Base-by-base conservation (phyloP, 768 basidiomycete genomes). In the Naganishia randhawae region DNA sequence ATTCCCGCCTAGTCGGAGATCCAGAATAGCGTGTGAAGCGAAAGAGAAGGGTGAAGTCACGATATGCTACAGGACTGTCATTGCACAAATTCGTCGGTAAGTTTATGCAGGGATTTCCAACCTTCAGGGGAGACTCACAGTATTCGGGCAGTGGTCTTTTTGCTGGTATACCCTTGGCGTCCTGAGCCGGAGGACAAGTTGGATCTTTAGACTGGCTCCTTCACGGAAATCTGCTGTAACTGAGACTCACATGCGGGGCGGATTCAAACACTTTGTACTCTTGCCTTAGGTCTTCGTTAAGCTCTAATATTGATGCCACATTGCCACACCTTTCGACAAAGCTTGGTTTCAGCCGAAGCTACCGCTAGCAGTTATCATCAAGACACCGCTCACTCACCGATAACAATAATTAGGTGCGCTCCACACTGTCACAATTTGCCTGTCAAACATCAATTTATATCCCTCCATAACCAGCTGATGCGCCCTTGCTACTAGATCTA, bases 381-480 rank as follows among this genome's bases (percentile, higher is more conserved):
- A 62, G 13, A 19, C n/a, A 32, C 4, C 50, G 8, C 51, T 13
- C 17, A 84, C 87, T 71, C 74, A 95, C 90, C 94, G 84, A 81
- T 97, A 97, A 81, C 94, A 74, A 78, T 98, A 97, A 81, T 97
- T 97, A 13, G 93, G 95, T 3, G 93, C 94, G 74, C 90, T 92
- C 94, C 95, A 98, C 45, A 98, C 93, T 9, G 95, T 98, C 35
- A 98, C 95, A 73, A 98, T 94, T 50, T 86, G 88, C 63, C 86
- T 83, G 80, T 98, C 94, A 75, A 96, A 96, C 93, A 97, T 95
- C 80, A 92, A 85, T 82, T 96, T 97, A 82, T 80, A 96, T 25
- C 93, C 93, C 81, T 96, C 93, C 91, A 95, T 95, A 1, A 97
- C 95, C 22, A 98, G 87, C 76, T 98, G 95, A 78, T 98, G 95